Evolutionary conservation across 805 yeast species (phyloP), one percentile per base, ranked within the genome.

Genomic region (Scheffersomyces stipitis): DNA sequence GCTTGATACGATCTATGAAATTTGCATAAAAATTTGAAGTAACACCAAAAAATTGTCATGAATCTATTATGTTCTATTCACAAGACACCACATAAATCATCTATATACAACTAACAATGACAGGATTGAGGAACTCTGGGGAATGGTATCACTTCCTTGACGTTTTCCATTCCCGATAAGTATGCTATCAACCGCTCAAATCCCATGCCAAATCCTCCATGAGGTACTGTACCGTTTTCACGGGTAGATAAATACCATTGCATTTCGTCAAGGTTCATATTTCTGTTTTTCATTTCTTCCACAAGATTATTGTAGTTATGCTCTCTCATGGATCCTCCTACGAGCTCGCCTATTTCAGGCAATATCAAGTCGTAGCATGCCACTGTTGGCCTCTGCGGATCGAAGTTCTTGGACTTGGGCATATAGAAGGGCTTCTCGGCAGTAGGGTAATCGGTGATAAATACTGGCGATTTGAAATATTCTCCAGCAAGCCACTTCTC

Each of bases 141-240:
- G 56, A 91, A 90, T 2, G 96, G 87, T 15, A 86, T 81, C 6
- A 86, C 85, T 51, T 93, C 99, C 48, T 86, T 75, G 29, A 93
- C 78, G 54, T 90, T 93, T 20, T 83, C 90, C 14, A 83, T 69
- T 3, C 81, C 88, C 5, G 81, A 72, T 37, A 89, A 63, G 47
- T 82, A 90, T 37, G 84, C 79, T 12, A 93, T 58, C 20, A 93
- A 62, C 41, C 99, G 69, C 58, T 93, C 99, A 48, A 90, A 79
- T 0, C 99, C 99, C 70, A 93, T 68, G 0, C 99, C 99, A 62
- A 84, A 93, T 0, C 99, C 99, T 32, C 99, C 99, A 56, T 91
- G 98, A 0, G 97, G 96, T 15, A 82, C 82, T 2, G 85, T 67
- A 0, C 97, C 98, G 48, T 84, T 81, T 42, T 67, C 67, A 41